Evolutionary conservation across 2,329 filamentous ascomycete genomes (phyloP), one percentile per base, ranked within the genome.

Genomic region (Pezicula rhizophila): DNA sequence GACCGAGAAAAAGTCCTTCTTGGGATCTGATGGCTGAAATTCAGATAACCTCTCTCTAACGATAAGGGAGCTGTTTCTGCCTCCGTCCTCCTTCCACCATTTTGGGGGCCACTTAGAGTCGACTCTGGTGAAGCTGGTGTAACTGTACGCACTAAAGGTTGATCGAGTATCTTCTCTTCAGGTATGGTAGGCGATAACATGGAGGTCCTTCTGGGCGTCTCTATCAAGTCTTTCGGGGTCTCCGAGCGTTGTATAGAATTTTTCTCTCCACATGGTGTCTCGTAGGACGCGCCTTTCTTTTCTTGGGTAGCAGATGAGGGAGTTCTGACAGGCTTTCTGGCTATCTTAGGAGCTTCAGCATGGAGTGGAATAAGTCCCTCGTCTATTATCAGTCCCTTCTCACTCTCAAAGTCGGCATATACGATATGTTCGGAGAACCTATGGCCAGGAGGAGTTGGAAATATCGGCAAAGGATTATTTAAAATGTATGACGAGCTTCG

Each of bases 1-100:
- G 59, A 59, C 17, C 58, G 53, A 47, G 57, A 51, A 8, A 57
- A 37, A 2, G 54, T 46, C 43, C 52, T 59, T 20, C 50, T 54
- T 17, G 57, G 50, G 18, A 56, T 51, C 23, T 61, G 55, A 7
- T 52, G 49, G 43, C 48, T 49, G 42, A 56, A 57, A 12, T 54
- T 53, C 7, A 48, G 53, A 57, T n/a, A 33, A 55, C 45, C 28
- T 25, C 38, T 15, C 38, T 31, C 28, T 20, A 44, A 23, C 45
- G 15, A 2, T 12, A 18, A 12, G 17, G 12, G 23, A 40, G 38
- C 11, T 17, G 23, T 18, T 20, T 10, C 17, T 20, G 23, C 23
- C 20, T 15, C 14, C n/a, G 10, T 42, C 25, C 23, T 42, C 15
- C 23, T 37, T n/a, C 40, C n/a, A 20, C 42, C 46, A 48, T 42